A percentile compares a stretch with the other conserved stretches of the same genome.
phyloP scores from a whole-genome alignment of 2,329 filamentous ascomycete species.

The Aschersonia sp. region DNA sequence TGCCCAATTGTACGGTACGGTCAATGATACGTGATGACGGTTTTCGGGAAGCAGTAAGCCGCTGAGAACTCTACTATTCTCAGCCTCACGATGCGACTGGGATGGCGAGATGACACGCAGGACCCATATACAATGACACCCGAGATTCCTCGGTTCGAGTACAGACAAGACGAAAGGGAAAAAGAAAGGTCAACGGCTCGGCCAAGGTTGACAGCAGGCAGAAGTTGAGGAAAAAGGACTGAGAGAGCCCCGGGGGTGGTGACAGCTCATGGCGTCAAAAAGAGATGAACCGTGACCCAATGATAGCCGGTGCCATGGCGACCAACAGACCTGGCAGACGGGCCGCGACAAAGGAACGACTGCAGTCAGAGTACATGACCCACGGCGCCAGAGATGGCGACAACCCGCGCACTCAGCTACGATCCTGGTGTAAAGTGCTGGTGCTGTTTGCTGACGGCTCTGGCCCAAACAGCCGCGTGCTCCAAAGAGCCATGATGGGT shows the following conservation, averaged over 20 bases:
- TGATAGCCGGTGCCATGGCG: constrained; percentile 4
- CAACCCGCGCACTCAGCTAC: constrained; percentile 2
- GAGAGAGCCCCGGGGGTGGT: neutral
- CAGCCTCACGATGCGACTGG: constrained; percentile 9
- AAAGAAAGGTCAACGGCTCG: neutral
- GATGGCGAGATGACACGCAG: constrained; percentile 8
- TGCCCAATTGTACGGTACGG: constrained; percentile 1
- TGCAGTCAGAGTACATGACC: neutral
- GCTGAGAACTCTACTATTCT: constrained; percentile 1
- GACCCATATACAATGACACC: constrained; percentile 11
- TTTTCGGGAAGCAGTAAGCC: constrained; percentile 1
- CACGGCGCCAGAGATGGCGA: constrained; percentile 3
- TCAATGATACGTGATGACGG: constrained; percentile 1
- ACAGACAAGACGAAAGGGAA: constrained; percentile 3
- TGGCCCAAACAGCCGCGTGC: neutral
- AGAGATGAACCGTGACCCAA: constrained; percentile 3
- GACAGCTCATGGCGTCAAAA: constrained; percentile 1
- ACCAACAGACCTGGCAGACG: constrained; percentile 4
- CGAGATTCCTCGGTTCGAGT: constrained; percentile 1
- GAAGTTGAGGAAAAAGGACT: neutral
- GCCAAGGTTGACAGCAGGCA: constrained; percentile 1
- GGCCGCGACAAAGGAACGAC: constrained; percentile 1
- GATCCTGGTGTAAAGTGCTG: constrained; percentile 1
- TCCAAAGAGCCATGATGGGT: constrained; percentile 1
- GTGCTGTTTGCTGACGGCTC: constrained; percentile 3